Evolutionary conservation across 768 basidiomycete species (phyloP), one percentile per base, ranked within the genome.

Genomic region (Lactifluus piperatus): DNA sequence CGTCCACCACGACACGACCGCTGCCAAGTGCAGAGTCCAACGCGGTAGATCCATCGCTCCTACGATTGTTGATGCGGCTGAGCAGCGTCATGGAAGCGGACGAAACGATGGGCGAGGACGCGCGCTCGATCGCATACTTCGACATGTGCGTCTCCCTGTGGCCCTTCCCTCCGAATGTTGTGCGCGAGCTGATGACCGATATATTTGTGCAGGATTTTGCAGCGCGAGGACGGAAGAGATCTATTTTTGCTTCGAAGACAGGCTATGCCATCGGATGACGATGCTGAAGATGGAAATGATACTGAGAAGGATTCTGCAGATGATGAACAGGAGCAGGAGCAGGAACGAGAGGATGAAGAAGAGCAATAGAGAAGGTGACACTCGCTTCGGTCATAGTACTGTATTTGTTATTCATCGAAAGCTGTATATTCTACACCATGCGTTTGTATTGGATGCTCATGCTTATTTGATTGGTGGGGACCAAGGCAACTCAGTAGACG

Each of bases 61-160:
- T 76, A 36, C 71, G 75, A 32, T 73, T 79, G 20, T 60, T 70
- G 26, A 58, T 43, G 61, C 51, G 36, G 22, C 73, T 57, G 59
- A 63, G 50, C 71, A 65, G 1, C 56, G 55, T 16, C 64, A 70
- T 58, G 27, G 68, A 69, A 43, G 57, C 68, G 26, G 63, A 66
- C 22, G 70, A 71, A 14, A 62, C 58, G 32, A 71, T 71, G 14
- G 69, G 69, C 11, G 73, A 76, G 24, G 84, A 87, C 62, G 69
- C 68, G 13, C 72, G 72, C 50, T 79, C 83, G 0, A 79, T 89
- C 55, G 75, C 75, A n/a, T 71, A 87, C 64, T 90, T 90, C 68
- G 88, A 90, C 67, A 78, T 82, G 88, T 89, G 63, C 67, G 80
- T 73, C n/a, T 20, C 32, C 24, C 13, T 3, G 13, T 29, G 49